phyloP scores from a whole-genome alignment of 768 basidiomycete genomes.

The Boletus pseudopeckii region DNA sequence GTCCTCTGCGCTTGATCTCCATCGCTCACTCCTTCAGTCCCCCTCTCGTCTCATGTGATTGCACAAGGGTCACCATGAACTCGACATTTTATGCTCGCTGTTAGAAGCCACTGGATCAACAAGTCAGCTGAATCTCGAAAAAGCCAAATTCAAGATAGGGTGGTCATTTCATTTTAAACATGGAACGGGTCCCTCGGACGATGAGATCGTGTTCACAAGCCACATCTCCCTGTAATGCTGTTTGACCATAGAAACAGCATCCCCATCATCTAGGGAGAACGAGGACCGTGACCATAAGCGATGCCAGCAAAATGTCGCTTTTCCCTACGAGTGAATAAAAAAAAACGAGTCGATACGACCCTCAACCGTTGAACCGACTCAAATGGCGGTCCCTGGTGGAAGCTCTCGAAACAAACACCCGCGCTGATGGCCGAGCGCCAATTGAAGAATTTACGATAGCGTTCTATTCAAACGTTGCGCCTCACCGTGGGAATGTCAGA shows the following conservation, averaged over 20 bases:
- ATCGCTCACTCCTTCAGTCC: conserved; percentile 28
- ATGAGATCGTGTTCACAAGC: too few species aligned
- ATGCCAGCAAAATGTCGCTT: too few species aligned
- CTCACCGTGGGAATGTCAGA: neutral
- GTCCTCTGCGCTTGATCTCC: conserved; percentile 31
- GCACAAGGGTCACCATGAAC: conserved; percentile 13
- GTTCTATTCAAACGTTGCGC: neutral
- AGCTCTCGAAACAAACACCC: neutral
- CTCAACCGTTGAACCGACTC: neutral
- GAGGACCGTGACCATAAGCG: too few species aligned
- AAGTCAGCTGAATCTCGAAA: too few species aligned
- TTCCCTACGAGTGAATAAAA: neutral
- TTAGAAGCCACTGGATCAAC: too few species aligned
- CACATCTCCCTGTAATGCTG: too few species aligned
- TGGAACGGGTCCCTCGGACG: too few species aligned
- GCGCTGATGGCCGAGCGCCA: neutral
- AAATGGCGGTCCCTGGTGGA: neutral
- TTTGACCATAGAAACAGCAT: too few species aligned
- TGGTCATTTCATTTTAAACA: too few species aligned
- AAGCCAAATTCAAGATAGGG: too few species aligned
- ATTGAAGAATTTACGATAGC: neutral
- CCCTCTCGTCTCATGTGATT: conserved; percentile 8
- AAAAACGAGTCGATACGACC: neutral
- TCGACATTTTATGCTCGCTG: too few species aligned
- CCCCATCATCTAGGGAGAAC: too few species aligned